phyloP scores from a whole-genome alignment of 805 yeast species.

The Torulaspora gathmanii region DNA sequence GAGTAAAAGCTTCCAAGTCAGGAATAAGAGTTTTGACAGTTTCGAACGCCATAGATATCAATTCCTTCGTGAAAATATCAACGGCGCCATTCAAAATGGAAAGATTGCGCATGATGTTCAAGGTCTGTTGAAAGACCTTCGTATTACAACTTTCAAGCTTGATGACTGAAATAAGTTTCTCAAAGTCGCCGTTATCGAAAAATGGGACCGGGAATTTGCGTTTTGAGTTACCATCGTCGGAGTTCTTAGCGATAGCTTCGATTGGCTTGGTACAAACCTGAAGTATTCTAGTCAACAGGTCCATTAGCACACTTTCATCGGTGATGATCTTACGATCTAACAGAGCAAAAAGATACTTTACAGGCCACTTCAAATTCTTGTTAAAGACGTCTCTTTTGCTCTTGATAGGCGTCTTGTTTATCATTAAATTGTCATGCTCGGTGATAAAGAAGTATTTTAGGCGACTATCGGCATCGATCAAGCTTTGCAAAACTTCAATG shows the following conservation, averaged over 20 bases:
- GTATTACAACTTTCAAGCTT: slow-evolving; percentile 81
- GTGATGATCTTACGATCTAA: slow-evolving; percentile 60
- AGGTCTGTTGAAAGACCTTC: slow-evolving; percentile 76
- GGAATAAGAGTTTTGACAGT: slow-evolving; percentile 51
- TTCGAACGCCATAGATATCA: slow-evolving; percentile 58
- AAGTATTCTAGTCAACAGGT: slow-evolving; percentile 64
- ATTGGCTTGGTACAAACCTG: slow-evolving; percentile 76
- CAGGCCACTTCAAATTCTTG: slow-evolving; percentile 54
- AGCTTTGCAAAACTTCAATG: slow-evolving; percentile 65
- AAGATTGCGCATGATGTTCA: slow-evolving; percentile 74
- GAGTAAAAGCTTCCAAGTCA: slow-evolving; percentile 50
- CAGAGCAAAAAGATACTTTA: slow-evolving; percentile 60
- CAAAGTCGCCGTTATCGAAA: slow-evolving; percentile 59
- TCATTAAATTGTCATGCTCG: slow-evolving; percentile 58
- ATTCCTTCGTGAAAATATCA: slow-evolving; percentile 58
- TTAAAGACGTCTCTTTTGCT: slow-evolving; percentile 33
- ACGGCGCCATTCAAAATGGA: slow-evolving; percentile 58
- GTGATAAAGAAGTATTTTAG: slow-evolving; percentile 70
- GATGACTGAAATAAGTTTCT: slow-evolving; percentile 59
- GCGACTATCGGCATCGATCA: slow-evolving; percentile 62
- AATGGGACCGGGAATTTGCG: slow-evolving; percentile 48
- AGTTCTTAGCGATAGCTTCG: slow-evolving; percentile 46
- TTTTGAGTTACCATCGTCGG: slow-evolving; percentile 30
- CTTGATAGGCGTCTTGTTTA: slow-evolving; percentile 36
- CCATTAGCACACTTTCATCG: slow-evolving; percentile 73